phyloP scores from a whole-genome alignment of 768 basidiomycete species.

The Pleurotus eryngii region DNA sequence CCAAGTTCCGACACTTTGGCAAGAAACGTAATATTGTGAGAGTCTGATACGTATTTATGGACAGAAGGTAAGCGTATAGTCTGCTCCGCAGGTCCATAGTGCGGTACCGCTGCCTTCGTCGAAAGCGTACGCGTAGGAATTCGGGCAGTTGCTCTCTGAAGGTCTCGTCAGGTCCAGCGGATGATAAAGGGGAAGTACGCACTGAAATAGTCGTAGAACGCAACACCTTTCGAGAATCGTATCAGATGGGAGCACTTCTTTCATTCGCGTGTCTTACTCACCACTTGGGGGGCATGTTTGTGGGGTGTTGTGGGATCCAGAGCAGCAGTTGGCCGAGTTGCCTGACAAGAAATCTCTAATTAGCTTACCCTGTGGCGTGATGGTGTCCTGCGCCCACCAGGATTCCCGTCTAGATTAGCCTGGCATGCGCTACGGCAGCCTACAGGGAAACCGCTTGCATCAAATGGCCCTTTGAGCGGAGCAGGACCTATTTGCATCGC shows the following conservation, averaged over 20 bases:
- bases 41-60: slow-evolving; percentile 14
- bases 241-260: slow-evolving; percentile 1
- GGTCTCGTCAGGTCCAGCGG: not conserved
- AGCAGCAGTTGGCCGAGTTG: slow-evolving; percentile 38
- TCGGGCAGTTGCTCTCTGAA: slow-evolving; percentile 25
- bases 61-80: slow-evolving; percentile 36
- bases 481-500: slow-evolving; percentile 31
- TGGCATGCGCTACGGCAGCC: slow-evolving; percentile 54
- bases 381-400: slow-evolving; percentile 9
- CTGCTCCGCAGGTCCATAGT: slow-evolving; percentile 38
- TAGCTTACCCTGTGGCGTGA: not conserved
- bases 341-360: slow-evolving; percentile 8
- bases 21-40: not conserved
- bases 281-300: slow-evolving; percentile 33
- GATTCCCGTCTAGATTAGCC: slow-evolving; percentile 30
- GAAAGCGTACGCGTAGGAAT: slow-evolving; percentile 41
- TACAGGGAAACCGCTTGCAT: slow-evolving; percentile 42
- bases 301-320: slow-evolving; percentile 27
- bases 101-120: slow-evolving; percentile 44
- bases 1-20: slow-evolving; percentile 5
- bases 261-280: slow-evolving; percentile 9
- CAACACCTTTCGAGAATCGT: slow-evolving; percentile 16
- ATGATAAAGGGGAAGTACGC: not conserved
- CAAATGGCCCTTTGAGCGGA: slow-evolving; percentile 43
- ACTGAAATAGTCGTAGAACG: slow-evolving; percentile 23